Percentiles rank a stretch among this genome's conserved stretches.
Conservation (phyloP, 352 stramenopile genomes). For the Pythium phragmitis region DNA sequence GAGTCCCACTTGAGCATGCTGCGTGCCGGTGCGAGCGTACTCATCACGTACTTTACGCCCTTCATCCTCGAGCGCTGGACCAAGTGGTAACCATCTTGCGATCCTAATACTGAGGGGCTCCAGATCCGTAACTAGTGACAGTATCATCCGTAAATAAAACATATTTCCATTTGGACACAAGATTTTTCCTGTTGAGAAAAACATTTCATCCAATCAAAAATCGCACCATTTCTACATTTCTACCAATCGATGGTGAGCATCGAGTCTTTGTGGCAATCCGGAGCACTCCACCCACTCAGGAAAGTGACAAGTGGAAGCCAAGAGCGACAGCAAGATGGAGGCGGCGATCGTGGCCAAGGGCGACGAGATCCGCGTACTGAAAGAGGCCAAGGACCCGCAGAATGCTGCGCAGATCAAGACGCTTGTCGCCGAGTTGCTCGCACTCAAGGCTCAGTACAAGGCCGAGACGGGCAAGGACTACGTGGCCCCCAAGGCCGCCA, state of each 20-base stretch:
- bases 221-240: not conserved
- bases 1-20: slow-evolving; percentile 66
- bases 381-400: slow-evolving; percentile 60
- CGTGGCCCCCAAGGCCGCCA: slow-evolving; percentile 31
- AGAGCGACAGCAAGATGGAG: slow-evolving; percentile 22
- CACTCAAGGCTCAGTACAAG: slow-evolving; percentile 62
- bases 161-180: slow-evolving; percentile 5
- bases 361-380: slow-evolving; percentile 79
- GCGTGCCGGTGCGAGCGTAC: slow-evolving; percentile 77
- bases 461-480: slow-evolving; percentile 71
- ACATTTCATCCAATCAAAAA: slow-evolving; percentile 15
- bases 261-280: slow-evolving; percentile 8
- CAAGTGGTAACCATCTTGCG: slow-evolving; percentile 48
- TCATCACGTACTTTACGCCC: slow-evolving; percentile 98
- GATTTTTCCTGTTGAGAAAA: slow-evolving; percentile 8
- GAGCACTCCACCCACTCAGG: slow-evolving; percentile 3
- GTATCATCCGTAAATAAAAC: slow-evolving; percentile 13
- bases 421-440: slow-evolving; percentile 49
- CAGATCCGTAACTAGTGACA: slow-evolving; percentile 12
- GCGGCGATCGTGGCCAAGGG: slow-evolving; percentile 32
- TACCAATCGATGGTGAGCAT: slow-evolving; percentile 11
- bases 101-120: not conserved
- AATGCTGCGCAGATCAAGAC: slow-evolving; percentile 33
- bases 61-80: slow-evolving; percentile 84
- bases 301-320: slow-evolving; percentile 1